Conservation (phyloP, 108 stramenopile species). For the Seminavis robusta region DNA sequence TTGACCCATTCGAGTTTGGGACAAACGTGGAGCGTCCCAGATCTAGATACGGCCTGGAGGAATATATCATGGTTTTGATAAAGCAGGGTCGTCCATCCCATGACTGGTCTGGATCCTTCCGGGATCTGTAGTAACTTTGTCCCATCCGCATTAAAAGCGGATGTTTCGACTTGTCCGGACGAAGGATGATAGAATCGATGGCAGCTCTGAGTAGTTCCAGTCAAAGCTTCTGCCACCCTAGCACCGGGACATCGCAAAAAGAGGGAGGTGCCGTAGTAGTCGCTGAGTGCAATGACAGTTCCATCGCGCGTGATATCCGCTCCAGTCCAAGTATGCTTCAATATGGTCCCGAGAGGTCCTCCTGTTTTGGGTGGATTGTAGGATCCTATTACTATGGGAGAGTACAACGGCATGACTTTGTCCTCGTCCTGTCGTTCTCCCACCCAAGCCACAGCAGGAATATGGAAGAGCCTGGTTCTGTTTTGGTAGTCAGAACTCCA, state of each 20-base stretch:
- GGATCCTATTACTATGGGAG: not conserved
- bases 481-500: too few species aligned
- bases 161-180: too few species aligned
- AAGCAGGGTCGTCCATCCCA: constrained; percentile 4
- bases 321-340: not conserved
- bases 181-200: not conserved
- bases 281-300: not conserved
- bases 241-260: not conserved
- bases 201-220: not conserved
- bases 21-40: too few species aligned
- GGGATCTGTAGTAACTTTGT: not conserved
- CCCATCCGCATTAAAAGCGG: not conserved
- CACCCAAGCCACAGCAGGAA: too few species aligned
- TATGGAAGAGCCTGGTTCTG: too few species aligned
- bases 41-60: too few species aligned
- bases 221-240: not conserved
- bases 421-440: not conserved
- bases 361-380: not conserved
- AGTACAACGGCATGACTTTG: not conserved
- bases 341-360: not conserved
- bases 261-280: not conserved
- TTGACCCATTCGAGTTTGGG: too few species aligned
- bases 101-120: constrained; percentile 2
- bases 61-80: too few species aligned
- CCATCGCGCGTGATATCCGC: not conserved